Percentiles rank a stretch among this genome's conserved stretches.
Conservation (phyloP, 148 eudicot genomes). For the Talinum fruticosum region DNA sequence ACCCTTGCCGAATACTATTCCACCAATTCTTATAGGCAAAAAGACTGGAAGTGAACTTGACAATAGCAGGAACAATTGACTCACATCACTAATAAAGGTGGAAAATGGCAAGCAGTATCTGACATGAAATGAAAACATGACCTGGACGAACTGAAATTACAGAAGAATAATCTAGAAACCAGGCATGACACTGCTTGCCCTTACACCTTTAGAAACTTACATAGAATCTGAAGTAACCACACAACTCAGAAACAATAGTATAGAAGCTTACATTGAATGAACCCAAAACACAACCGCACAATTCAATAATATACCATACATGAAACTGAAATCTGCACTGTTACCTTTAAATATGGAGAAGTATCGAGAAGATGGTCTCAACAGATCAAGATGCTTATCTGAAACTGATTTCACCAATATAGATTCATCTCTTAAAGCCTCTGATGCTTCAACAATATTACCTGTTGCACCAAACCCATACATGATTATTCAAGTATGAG, state of each 20-base stretch:
- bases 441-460: neutral
- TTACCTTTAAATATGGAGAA: constrained; percentile 57
- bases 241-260: too few species aligned
- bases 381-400: constrained; percentile 19
- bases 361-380: constrained; percentile 60
- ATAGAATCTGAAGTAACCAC: too few species aligned
- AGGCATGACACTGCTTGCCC: neutral
- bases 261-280: too few species aligned
- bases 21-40: neutral
- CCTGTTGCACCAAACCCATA: neutral
- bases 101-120: neutral
- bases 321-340: constrained; percentile 7
- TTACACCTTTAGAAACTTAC: too few species aligned
- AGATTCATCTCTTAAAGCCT: neutral
- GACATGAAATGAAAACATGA: neutral
- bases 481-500: neutral
- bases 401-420: neutral
- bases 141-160: neutral
- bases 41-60: neutral
- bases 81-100: too few species aligned
- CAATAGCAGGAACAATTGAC: neutral
- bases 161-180: neutral
- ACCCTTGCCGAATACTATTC: neutral
- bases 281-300: neutral
- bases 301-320: neutral